A percentile compares a stretch with the other conserved stretches of the same genome.
Evolutionary conservation across 805 yeast species (phyloP).

Genomic region (Metschnikowia anglica): DNA sequence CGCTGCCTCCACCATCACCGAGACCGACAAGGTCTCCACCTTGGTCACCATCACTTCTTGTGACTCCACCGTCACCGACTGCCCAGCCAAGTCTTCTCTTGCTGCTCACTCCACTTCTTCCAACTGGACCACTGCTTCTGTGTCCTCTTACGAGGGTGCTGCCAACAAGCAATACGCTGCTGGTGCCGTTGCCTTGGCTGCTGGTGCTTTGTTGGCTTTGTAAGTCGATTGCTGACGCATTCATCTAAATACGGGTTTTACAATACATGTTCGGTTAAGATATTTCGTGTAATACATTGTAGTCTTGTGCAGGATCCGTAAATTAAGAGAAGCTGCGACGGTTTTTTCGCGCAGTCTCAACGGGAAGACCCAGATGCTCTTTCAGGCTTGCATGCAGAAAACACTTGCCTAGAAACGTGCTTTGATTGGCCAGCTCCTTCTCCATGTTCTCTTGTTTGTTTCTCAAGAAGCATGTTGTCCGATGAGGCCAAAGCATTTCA

Average conservation of each 20-base stretch:
- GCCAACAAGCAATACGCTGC: constrained; percentile 38
- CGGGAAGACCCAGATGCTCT: too few species aligned
- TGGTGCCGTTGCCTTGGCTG: constrained; percentile 49
- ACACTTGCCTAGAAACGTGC: too few species aligned
- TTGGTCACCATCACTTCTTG: constrained; percentile 50
- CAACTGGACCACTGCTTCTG: constrained; percentile 27
- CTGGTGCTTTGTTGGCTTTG: constrained; percentile 46
- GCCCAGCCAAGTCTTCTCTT: constrained; percentile 37
- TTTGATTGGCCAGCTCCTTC: too few species aligned
- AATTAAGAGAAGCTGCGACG: too few species aligned
- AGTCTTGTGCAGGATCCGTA: too few species aligned
- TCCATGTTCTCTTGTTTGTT: too few species aligned
- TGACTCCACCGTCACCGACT: constrained; percentile 46
- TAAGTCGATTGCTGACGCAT: constrained; percentile 18
- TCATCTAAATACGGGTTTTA: constrained; percentile 1
- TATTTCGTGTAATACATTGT: background rate
- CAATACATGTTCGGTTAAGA: constrained; percentile 6
- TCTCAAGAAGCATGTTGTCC: constrained; percentile 8
- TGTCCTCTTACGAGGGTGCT: constrained; percentile 34
- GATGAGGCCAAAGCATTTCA: constrained; percentile 59
- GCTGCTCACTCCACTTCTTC: constrained; percentile 12
- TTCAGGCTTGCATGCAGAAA: too few species aligned
- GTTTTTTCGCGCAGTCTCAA: too few species aligned
- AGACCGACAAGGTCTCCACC: constrained; percentile 26
- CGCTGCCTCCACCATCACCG: constrained; percentile 36